Conservation (phyloP, 768 basidiomycete species). For the Agrocybe praecox region DNA sequence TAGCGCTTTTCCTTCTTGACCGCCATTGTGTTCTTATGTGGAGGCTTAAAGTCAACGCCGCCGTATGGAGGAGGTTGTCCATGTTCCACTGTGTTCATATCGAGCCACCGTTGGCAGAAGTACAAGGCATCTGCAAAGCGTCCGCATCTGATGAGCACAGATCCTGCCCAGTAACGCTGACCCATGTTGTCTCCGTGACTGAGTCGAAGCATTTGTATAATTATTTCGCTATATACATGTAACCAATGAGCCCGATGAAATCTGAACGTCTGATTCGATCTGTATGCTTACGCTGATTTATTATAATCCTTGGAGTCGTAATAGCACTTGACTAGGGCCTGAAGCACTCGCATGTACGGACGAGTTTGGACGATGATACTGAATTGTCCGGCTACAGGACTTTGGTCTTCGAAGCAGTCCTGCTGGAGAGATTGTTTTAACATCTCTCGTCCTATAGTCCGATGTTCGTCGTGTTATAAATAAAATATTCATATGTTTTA, state of each 20-base stretch:
- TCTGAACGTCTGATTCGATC: conserved; percentile 14
- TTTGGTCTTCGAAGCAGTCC: conserved; percentile 39
- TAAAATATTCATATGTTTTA: neutral
- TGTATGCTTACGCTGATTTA: conserved; percentile 29
- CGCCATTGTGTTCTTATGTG: conserved; percentile 21
- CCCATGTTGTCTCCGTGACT: neutral
- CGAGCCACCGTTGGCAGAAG: neutral
- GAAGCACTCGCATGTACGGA: conserved; percentile 48
- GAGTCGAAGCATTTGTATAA: neutral
- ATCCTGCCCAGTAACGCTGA: neutral
- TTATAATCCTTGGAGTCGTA: conserved; percentile 32
- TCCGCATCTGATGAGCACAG: neutral
- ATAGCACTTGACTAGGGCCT: conserved; percentile 35
- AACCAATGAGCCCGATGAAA: neutral
- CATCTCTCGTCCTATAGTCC: neutral
- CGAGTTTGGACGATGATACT: conserved; percentile 40
- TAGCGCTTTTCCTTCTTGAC: conserved; percentile 15
- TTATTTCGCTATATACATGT: conserved; percentile 6
- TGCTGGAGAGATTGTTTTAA: conserved; percentile 30
- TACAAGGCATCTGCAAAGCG: neutral
- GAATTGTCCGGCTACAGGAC: conserved; percentile 35
- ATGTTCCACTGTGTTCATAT: neutral
- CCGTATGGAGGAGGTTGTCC: conserved; percentile 18
- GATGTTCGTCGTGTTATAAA: neutral
- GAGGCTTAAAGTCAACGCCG: conserved; percentile 29